phyloP scores from a whole-genome alignment of 23 red algal genomes.

The Gracilaria gracilis region DNA sequence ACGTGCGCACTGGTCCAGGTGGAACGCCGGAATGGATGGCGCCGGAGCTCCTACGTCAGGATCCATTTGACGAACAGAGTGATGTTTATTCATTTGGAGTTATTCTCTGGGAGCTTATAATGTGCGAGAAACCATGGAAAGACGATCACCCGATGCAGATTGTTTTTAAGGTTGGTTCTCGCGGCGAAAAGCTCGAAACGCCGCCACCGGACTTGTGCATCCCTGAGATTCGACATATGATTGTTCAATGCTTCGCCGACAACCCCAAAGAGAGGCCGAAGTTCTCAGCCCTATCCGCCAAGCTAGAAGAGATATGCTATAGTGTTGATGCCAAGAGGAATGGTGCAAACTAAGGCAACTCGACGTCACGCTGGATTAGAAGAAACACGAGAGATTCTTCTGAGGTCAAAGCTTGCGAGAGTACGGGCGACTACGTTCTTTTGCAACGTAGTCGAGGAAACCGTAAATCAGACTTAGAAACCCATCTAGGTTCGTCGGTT shows the following conservation, averaged over 20 bases:
- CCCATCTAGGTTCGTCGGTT: no score
- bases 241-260: constrained; percentile 80
- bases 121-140: constrained; percentile 96
- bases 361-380: no score
- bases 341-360: no score
- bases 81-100: constrained; percentile 99
- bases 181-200: constrained; percentile 86
- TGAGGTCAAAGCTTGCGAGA: no score
- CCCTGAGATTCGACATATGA: constrained; percentile 80
- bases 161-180: constrained; percentile 86
- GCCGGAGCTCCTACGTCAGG: constrained; percentile 94
- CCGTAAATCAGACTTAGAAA: no score
- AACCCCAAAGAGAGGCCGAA: constrained; percentile 70
- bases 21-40: constrained; percentile 99
- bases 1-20: constrained; percentile 90
- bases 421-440: no score
- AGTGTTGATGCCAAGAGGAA: no score
- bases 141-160: constrained; percentile 97
- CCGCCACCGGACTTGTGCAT: constrained; percentile 74
- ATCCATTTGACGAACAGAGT: constrained; percentile 85
- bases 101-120: constrained; percentile 98
- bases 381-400: no score
- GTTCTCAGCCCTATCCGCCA: no score
- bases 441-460: no score
- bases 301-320: constrained; percentile 66